Conservation (phyloP, 2,329 filamentous ascomycete species). For the Colletotrichum siamense region DNA sequence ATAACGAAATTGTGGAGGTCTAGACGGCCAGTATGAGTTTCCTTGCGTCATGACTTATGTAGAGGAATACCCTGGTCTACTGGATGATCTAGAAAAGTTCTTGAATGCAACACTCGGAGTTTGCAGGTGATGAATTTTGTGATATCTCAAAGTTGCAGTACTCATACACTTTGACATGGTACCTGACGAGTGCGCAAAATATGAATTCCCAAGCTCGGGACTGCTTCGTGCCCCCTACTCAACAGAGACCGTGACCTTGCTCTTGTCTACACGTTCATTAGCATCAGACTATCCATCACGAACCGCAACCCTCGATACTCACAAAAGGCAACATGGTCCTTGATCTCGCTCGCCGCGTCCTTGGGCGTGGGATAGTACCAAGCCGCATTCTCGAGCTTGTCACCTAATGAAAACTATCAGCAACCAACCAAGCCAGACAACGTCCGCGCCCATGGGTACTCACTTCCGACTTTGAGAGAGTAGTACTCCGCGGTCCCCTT, state of each 20-base stretch:
- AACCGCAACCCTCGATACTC: conserved; percentile 31
- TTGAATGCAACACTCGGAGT: not conserved
- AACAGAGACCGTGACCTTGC: conserved; percentile 33
- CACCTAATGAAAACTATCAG: conserved; percentile 33
- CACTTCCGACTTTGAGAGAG: conserved; percentile 53
- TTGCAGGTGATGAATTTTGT: not conserved
- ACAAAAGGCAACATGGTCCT: conserved; percentile 64
- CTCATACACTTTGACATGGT: not conserved
- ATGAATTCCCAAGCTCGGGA: not conserved
- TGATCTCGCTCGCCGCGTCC: conserved; percentile 55
- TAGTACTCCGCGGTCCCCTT: conserved; percentile 65
- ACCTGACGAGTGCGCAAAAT: not conserved
- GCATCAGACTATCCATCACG: conserved; percentile 3
- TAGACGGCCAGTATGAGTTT: conserved; percentile 27
- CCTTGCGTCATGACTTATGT: conserved; percentile 13
- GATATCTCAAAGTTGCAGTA: not conserved
- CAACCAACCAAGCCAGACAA: not conserved
- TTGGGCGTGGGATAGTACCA: conserved; percentile 63
- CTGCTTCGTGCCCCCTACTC: not conserved
- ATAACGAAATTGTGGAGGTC: conserved; percentile 61
- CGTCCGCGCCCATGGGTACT: not conserved
- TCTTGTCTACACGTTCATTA: conserved; percentile 32
- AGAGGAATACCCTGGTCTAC: conserved; percentile 21
- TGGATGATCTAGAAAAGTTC: not conserved
- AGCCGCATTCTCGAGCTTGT: conserved; percentile 56